Conservation (phyloP, 208 protist genomes). For the Angomonas deanei region DNA sequence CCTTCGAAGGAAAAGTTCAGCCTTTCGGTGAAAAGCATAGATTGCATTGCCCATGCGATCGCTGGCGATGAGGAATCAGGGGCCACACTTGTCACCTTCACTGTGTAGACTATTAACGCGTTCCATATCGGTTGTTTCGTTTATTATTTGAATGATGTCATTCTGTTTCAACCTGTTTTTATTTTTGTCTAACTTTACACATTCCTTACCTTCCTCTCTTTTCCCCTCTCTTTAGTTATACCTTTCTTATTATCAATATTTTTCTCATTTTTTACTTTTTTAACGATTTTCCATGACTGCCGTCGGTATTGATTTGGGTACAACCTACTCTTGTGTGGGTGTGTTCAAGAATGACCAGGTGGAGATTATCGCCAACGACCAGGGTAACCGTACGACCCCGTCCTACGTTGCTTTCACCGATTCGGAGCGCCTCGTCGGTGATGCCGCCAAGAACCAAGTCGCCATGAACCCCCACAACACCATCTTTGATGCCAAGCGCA, state of each 20-base stretch:
- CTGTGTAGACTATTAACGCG: not conserved
- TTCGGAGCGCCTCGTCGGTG: slow-evolving; percentile 85
- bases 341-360: slow-evolving; percentile 92
- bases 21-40: not conserved
- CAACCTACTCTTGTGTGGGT: slow-evolving; percentile 92
- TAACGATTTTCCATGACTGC: slow-evolving; percentile 10
- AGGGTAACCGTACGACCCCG: slow-evolving; percentile 93
- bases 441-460: slow-evolving; percentile 88
- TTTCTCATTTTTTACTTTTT: not conserved
- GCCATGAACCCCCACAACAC: slow-evolving; percentile 91
- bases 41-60: not conserved
- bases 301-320: slow-evolving; percentile 92
- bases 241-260: not conserved
- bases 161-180: not conserved
- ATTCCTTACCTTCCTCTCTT: not conserved
- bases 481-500: slow-evolving; percentile 88
- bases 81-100: not conserved
- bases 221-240: not conserved
- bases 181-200: slow-evolving; percentile 4
- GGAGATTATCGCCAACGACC: slow-evolving; percentile 89
- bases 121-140: too few relatives aligned
- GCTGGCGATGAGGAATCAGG: not conserved
- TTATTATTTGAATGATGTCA: not conserved
- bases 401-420: slow-evolving; percentile 97
- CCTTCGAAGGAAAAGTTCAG: not conserved